Evolutionary conservation across 148 eudicot species (phyloP), one percentile per base, ranked within the genome.

Genomic region (Simmondsia chinensis): DNA sequence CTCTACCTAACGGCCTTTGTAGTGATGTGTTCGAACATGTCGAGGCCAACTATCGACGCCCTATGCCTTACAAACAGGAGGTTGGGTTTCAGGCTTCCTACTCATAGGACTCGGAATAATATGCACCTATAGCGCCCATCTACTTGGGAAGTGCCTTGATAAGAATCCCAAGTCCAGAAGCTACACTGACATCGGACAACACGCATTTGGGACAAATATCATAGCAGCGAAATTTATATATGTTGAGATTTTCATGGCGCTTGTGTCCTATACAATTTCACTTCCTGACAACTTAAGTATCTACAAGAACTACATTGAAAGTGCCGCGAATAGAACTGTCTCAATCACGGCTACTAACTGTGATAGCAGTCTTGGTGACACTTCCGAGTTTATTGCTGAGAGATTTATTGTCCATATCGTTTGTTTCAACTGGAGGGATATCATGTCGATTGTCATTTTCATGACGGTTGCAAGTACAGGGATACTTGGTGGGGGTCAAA

Each of bases 191-290:
- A 77, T 84, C 6, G 85, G 88, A 12, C 55, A 64, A 1, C 57
- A 65, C 9, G 89, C 95, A 28, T 84, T 80, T 21, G 89, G 95
- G 14, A 32, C 31, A 5, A 77, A 67, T 62, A 7, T 55, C 18
- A 29, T 70, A 33, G 77, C 80, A 0, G 50, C 73, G 11, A 43
- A 53, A 7, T 80, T 84, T 68, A 77, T 80, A 46, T 80, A 68
- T 70, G 12, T 61, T 29, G 85, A 80, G 28, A 80, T 80, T 9
- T 84, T 84, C 71, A 74, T 77, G 88, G 72, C 71, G 13, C 89
- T 84, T 9, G 82, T 84, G 22, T 84, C 95, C 45, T 84, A 84
- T 46, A 84, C 95, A 16, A 84, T 84, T 32, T 84, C 89, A 1
- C 85, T 80, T 14, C 95, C 80, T 35, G 95, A 84, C 65, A 84